Evolutionary conservation across 768 basidiomycete species (phyloP).

Genomic region (Plicaturopsis crispa): DNA sequence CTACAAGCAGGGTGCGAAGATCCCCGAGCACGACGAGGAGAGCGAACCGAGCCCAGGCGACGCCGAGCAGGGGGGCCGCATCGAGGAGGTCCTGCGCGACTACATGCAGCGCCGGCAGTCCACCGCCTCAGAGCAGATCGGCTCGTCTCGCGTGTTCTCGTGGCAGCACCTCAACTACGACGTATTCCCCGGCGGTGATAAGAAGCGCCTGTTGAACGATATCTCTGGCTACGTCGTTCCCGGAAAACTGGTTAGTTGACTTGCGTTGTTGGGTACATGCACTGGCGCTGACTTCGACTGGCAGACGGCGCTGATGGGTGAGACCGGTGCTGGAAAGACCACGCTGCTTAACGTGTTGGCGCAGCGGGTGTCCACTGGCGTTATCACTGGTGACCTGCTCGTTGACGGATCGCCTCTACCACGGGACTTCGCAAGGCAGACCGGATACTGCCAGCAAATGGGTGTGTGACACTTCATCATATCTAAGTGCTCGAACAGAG

Average conservation of each 20-base stretch:
- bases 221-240: constrained; percentile 37
- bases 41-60: too few species aligned
- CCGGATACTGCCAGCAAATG: constrained; percentile 83
- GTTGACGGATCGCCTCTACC: constrained; percentile 25
- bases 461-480: too few species aligned
- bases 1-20: too few species aligned
- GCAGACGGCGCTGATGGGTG: constrained; percentile 5
- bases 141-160: too few species aligned
- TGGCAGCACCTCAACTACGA: constrained; percentile 30
- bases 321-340: constrained; percentile 22
- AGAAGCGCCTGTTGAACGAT: constrained; percentile 23
- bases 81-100: too few species aligned
- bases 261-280: constrained; percentile 13
- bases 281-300: not conserved
- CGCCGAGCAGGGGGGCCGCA: too few species aligned
- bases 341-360: constrained; percentile 38
- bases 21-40: too few species aligned
- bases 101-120: constrained; percentile 10
- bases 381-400: constrained; percentile 37
- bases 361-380: constrained; percentile 38
- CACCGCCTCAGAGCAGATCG: constrained; percentile 12
- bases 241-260: constrained; percentile 40
- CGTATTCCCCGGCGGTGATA: constrained; percentile 6
- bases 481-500: too few species aligned
- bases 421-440: constrained; percentile 31